Conservation (phyloP, 768 basidiomycete species). For the Pleurotus salmoneostramineus region DNA sequence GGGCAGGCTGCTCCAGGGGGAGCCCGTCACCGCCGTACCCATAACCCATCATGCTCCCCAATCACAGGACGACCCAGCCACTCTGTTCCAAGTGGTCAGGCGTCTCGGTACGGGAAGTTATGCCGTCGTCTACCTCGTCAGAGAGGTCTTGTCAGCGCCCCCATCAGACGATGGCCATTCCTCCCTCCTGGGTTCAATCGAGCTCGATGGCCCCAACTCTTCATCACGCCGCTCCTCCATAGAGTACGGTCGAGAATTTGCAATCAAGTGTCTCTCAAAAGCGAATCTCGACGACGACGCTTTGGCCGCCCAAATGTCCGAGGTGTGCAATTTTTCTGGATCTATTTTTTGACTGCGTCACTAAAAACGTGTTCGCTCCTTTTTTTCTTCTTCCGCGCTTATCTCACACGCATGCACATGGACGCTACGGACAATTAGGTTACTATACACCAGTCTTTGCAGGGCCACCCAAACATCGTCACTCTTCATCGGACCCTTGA, state of each 20-base stretch:
- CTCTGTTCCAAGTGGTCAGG: slow-evolving; percentile 80
- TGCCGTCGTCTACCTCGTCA: slow-evolving; percentile 91
- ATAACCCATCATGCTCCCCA: slow-evolving; percentile 28
- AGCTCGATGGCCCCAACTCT: slow-evolving; percentile 37
- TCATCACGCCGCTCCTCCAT: slow-evolving; percentile 25
- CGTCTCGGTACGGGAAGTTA: slow-evolving; percentile 88
- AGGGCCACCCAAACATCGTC: slow-evolving; percentile 89
- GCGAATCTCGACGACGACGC: slow-evolving; percentile 88
- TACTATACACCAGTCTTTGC: slow-evolving; percentile 91
- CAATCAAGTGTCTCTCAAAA: slow-evolving; percentile 96
- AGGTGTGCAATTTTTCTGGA: slow-evolving; percentile 44
- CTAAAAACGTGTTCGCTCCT: neutral
- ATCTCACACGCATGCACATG: slow-evolving; percentile 10
- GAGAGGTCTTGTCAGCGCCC: slow-evolving; percentile 53
- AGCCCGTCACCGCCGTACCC: slow-evolving; percentile 58
- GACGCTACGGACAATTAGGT: slow-evolving; percentile 50
- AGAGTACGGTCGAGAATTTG: slow-evolving; percentile 77
- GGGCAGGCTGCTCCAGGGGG: slow-evolving; percentile 62
- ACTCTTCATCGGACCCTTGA: slow-evolving; percentile 92
- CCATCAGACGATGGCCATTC: slow-evolving; percentile 55
- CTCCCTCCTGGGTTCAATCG: slow-evolving; percentile 51
- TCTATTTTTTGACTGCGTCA: neutral
- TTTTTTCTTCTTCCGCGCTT: neutral
- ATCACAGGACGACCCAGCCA: slow-evolving; percentile 45
- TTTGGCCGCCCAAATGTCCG: slow-evolving; percentile 84